A percentile compares a stretch with the other conserved stretches of the same genome.
These are phyloP conservation scores for Exophiala spinifera DNA, from an alignment of 2,329 filamentous ascomycete species.

Conservation along the genomic window DNA sequence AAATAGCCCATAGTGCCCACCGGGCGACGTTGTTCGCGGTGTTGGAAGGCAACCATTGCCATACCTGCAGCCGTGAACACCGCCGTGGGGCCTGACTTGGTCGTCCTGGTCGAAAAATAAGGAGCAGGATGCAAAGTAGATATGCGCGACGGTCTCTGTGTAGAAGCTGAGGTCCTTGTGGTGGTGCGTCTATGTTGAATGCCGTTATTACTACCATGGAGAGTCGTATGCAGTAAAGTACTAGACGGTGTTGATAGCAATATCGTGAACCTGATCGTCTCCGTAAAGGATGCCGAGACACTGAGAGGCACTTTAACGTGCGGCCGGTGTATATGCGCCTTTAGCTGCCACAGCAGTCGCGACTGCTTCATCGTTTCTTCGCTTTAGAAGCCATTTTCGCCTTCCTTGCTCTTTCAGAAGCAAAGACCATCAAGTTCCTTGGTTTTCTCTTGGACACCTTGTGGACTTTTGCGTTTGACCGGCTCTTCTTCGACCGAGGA, in stretches of 20 bases:
- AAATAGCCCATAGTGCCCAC: conserved; percentile 14
- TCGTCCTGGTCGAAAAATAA: no score
- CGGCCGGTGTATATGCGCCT: neutral
- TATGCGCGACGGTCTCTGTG: no score
- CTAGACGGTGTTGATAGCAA: no score
- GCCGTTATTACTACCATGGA: neutral
- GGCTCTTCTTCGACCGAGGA: conserved; percentile 6
- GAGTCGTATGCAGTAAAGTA: neutral
- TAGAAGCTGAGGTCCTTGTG: no score
- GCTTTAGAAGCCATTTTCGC: conserved; percentile 16
- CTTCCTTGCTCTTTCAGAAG: conserved; percentile 21
- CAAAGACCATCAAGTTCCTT: conserved; percentile 25
- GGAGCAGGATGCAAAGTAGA: no score
- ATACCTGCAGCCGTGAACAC: neutral
- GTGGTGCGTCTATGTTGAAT: no score
- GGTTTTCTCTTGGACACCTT: conserved; percentile 25
- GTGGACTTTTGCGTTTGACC: conserved; percentile 14
- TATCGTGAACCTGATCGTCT: no score
- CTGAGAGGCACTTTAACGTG: neutral
- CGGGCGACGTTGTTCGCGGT: neutral
- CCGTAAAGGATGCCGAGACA: neutral
- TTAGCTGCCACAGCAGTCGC: neutral
- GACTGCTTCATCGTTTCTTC: conserved; percentile 15
- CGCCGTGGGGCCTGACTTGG: neutral
- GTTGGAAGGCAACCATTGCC: conserved; percentile 3